These are phyloP conservation scores for Epichloe bromicola DNA, from an alignment of 2,329 filamentous ascomycete species.

Conservation along the genomic window DNA sequence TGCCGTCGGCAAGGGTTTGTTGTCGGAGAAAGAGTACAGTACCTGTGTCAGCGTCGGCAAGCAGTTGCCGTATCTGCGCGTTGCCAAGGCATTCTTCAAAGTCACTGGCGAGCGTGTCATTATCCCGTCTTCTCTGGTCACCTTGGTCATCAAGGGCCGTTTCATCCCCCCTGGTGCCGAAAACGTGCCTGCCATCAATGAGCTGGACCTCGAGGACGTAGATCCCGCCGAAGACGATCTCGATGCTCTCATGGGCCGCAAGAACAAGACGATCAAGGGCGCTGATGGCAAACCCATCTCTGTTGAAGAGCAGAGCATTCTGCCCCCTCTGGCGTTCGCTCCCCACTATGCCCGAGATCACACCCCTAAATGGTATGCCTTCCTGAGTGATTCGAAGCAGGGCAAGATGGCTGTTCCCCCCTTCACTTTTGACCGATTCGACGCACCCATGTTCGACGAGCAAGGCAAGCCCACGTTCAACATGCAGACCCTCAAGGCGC, in stretches of 20 bases:
- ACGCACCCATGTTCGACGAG: slow-evolving; percentile 72
- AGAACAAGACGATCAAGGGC: slow-evolving; percentile 53
- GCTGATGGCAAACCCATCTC: slow-evolving; percentile 42
- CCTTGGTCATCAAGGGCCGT: slow-evolving; percentile 87
- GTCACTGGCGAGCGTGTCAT: slow-evolving; percentile 89
- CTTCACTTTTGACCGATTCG: slow-evolving; percentile 87
- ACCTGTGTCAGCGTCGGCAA: slow-evolving; percentile 63
- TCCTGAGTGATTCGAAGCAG: slow-evolving; percentile 86
- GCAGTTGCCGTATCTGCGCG: slow-evolving; percentile 70
- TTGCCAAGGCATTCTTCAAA: slow-evolving; percentile 96
- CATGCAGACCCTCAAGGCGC: slow-evolving; percentile 91
- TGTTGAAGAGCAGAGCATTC: slow-evolving; percentile 50
- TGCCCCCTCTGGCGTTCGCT: slow-evolving; percentile 77
- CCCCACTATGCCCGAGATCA: slow-evolving; percentile 85
- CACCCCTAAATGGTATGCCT: slow-evolving; percentile 84
- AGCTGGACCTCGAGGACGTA: slow-evolving; percentile 73
- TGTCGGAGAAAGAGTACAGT: slow-evolving; percentile 65
- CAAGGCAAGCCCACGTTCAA: slow-evolving; percentile 81
- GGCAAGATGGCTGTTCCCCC: slow-evolving; percentile 94
- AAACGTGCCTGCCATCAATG: slow-evolving; percentile 60
- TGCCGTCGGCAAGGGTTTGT: slow-evolving; percentile 54
- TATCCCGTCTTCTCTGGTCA: slow-evolving; percentile 83
- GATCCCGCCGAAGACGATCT: slow-evolving; percentile 90
- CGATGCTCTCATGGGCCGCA: slow-evolving; percentile 69
- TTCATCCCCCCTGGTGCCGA: slow-evolving; percentile 78